These are phyloP conservation scores for Pyracantha coccinea DNA, from an alignment of 331 rosid species.

Conservation along the genomic window DNA sequence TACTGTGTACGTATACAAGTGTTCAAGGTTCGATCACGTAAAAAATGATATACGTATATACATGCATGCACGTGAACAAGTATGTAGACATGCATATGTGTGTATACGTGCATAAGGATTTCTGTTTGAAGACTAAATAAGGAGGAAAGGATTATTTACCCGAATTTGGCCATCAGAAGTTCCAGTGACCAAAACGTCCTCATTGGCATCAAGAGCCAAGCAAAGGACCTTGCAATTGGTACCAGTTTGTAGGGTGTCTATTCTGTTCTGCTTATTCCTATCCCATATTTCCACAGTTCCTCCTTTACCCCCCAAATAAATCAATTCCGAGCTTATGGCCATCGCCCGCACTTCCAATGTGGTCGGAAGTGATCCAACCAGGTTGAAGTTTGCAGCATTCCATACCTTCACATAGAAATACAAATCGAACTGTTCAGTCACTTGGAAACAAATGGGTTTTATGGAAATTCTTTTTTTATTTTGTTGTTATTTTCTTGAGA, in stretches of 20 bases:
- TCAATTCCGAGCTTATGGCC: slow-evolving; percentile 67
- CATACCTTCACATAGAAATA: slow-evolving; percentile 44
- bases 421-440: not conserved
- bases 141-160: slow-evolving; percentile 26
- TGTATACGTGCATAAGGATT: not conserved
- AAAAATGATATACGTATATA: not conserved
- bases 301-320: slow-evolving; percentile 78
- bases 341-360: slow-evolving; percentile 65
- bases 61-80: not conserved
- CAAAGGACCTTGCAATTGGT: slow-evolving; percentile 57
- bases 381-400: slow-evolving; percentile 45
- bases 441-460: not conserved
- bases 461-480: not conserved
- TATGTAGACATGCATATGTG: not conserved
- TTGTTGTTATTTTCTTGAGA: not conserved
- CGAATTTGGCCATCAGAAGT: slow-evolving; percentile 84
- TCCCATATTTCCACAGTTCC: slow-evolving; percentile 78
- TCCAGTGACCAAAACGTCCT: slow-evolving; percentile 70
- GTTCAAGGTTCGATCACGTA: not conserved
- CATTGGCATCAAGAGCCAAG: slow-evolving; percentile 58
- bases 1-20: not conserved
- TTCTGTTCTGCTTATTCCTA: slow-evolving; percentile 45
- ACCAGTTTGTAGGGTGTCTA: slow-evolving; percentile 56
- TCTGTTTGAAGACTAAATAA: not conserved
- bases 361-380: slow-evolving; percentile 56